Evolutionary conservation across 805 yeast species (phyloP).

Genomic region (Sugiyamaella valdiviana): DNA sequence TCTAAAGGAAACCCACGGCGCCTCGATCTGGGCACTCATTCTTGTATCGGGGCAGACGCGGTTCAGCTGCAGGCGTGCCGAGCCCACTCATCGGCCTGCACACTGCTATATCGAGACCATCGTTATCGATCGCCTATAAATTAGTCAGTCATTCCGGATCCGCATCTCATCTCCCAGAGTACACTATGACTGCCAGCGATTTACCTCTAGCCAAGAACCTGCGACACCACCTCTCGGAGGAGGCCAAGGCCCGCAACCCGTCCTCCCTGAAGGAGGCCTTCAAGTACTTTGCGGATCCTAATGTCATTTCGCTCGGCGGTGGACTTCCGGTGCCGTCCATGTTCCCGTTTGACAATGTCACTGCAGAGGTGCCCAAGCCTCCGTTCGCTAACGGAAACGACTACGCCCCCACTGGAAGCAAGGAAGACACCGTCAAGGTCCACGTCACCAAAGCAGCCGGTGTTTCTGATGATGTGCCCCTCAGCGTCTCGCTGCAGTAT

Average conservation of each 20-base stretch:
- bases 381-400: conserved; percentile 71
- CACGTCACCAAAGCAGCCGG: conserved; percentile 38
- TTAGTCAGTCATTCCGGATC: neutral
- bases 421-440: conserved; percentile 27
- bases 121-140: neutral
- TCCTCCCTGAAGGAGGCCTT: conserved; percentile 83
- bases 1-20: neutral
- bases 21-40: neutral
- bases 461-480: conserved; percentile 49
- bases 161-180: neutral
- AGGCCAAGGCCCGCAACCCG: conserved; percentile 66
- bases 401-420: conserved; percentile 17
- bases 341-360: conserved; percentile 82
- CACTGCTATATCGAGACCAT: neutral
- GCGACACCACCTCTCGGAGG: conserved; percentile 65
- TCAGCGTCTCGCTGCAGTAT: conserved; percentile 85
- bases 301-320: conserved; percentile 85
- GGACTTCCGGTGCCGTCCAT: conserved; percentile 88
- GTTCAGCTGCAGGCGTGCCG: too few species aligned
- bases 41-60: neutral
- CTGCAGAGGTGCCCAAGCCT: conserved; percentile 57
- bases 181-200: conserved; percentile 1
- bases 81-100: too few species aligned
- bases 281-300: conserved; percentile 65
- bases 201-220: conserved; percentile 56